Percentiles rank a stretch among this genome's conserved stretches.
phyloP scores from a whole-genome alignment of 73 alveolate genomes.

The Uronychia binucleata region DNA sequence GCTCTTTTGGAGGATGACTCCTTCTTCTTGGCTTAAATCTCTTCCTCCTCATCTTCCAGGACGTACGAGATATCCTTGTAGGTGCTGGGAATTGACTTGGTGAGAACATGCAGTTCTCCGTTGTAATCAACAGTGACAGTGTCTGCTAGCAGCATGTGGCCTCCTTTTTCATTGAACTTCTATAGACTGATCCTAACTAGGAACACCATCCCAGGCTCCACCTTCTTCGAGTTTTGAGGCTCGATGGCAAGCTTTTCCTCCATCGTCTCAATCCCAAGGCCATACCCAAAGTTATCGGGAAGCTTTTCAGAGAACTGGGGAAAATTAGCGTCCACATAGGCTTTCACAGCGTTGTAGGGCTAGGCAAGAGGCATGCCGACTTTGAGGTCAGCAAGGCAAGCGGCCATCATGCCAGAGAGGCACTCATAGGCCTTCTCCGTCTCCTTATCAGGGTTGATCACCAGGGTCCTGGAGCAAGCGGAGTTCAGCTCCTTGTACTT shows the following conservation, averaged over 20 bases:
- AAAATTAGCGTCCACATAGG: constrained; percentile 34
- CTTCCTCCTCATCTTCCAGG: constrained; percentile 67
- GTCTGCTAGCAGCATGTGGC: constrained; percentile 56
- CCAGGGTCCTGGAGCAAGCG: constrained; percentile 88
- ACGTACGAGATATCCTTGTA: constrained; percentile 72
- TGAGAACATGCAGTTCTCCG: constrained; percentile 48
- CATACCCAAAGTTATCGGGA: constrained; percentile 42
- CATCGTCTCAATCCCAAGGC: constrained; percentile 43
- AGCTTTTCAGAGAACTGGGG: constrained; percentile 26
- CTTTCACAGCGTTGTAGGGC: constrained; percentile 42
- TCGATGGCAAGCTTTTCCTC: constrained; percentile 61
- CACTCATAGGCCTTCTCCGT: constrained; percentile 81
- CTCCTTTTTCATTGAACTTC: constrained; percentile 51
- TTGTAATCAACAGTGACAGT: constrained; percentile 55
- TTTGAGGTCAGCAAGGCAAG: constrained; percentile 49
- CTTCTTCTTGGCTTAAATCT: constrained; percentile 19
- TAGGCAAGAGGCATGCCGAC: constrained; percentile 50
- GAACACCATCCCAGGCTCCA: constrained; percentile 63
- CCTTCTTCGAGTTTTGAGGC: constrained; percentile 56
- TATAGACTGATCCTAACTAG: constrained; percentile 49
- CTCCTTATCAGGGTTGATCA: constrained; percentile 84
- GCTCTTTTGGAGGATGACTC: constrained; percentile 37
- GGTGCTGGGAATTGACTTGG: constrained; percentile 46
- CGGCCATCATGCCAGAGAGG: constrained; percentile 73
- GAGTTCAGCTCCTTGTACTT: constrained; percentile 89